Conservation (phyloP, 2,329 filamentous ascomycete species). For the Colletotrichum tamarilloi region DNA sequence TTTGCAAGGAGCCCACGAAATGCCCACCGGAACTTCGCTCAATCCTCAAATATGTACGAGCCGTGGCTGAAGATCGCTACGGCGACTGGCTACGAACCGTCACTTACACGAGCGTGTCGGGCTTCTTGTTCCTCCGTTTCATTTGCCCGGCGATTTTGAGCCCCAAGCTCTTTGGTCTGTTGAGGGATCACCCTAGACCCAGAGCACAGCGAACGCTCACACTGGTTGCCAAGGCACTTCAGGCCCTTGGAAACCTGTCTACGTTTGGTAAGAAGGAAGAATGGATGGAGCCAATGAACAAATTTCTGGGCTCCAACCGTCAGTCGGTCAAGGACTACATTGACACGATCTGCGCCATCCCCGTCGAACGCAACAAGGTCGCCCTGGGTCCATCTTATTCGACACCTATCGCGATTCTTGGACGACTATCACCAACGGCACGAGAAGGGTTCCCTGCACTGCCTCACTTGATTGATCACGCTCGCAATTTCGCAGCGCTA, state of each 20-base stretch:
- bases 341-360: constrained; percentile 86
- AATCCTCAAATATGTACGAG: constrained; percentile 90
- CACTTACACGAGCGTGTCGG: constrained; percentile 92
- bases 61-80: constrained; percentile 93
- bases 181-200: constrained; percentile 83
- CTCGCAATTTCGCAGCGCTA: constrained; percentile 84
- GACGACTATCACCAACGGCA: constrained; percentile 81
- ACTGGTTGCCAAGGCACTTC: constrained; percentile 90
- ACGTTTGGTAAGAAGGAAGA: constrained; percentile 93
- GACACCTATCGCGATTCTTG: constrained; percentile 90
- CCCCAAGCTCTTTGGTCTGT: constrained; percentile 89
- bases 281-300: constrained; percentile 99
- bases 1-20: constrained; percentile 77
- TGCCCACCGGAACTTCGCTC: constrained; percentile 85
- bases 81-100: constrained; percentile 92
- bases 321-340: constrained; percentile 88
- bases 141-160: constrained; percentile 97
- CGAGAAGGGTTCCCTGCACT: constrained; percentile 93
- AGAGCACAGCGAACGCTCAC: constrained; percentile 90
- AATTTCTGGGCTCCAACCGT: constrained; percentile 80
- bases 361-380: constrained; percentile 73
- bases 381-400: constrained; percentile 78
- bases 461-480: constrained; percentile 91
- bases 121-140: constrained; percentile 93
- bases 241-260: constrained; percentile 90